Base-by-base conservation (phyloP, 164 flowering plant genomes). In the Stephania cephalantha region DNA sequence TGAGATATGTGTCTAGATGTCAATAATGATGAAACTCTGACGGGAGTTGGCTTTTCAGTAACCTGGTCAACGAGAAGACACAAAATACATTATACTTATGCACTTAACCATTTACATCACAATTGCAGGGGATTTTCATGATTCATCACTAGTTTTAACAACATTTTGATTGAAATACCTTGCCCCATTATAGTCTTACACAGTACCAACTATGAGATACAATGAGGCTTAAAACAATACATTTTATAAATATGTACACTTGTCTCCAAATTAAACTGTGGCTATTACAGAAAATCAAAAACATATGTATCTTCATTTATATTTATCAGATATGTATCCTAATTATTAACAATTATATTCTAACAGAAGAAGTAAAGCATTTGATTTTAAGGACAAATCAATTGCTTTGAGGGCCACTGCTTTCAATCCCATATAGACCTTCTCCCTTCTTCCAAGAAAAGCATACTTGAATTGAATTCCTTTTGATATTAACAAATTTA, bases 1-100 rank as follows among this genome's bases (percentile, higher is more conserved):
- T 93, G 97, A 50, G 95, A 90, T 64, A 95, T 74, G 79, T 95
- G 94, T 65, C 98, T 85, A 73, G 97, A 87, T 55, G 96, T 95
- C 84, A 93, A 79, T 29, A 95, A 82, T 18, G 99, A 87, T 35
- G 98, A 90, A 74, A 95, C 79, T 77, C 98, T 87, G 48, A 87
- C 88, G 81, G 96, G 90, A 72, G 88, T 87, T 67, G 97, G 91
- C 80, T 90, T 95, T 75, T 95, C 97, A 20, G 86, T 84, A 42
- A 90, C 94, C 99, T 95, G 87, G 55, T 68, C 0, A 35, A 68
- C 9, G 58, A 61, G 18, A 63, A 35, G 6, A 64, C n/a, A 42
- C 69, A 12, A 20, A 48, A 18, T 31, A 55, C n/a, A 18, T 61
- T 18, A 61, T 18, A 61, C 22, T 17, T 61, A 1, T 61, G 66